Percentiles rank a stretch among this genome's conserved stretches.
Conservation (phyloP, 192 early-diverging fungal species). For the Hyaloraphidium curvatum region DNA sequence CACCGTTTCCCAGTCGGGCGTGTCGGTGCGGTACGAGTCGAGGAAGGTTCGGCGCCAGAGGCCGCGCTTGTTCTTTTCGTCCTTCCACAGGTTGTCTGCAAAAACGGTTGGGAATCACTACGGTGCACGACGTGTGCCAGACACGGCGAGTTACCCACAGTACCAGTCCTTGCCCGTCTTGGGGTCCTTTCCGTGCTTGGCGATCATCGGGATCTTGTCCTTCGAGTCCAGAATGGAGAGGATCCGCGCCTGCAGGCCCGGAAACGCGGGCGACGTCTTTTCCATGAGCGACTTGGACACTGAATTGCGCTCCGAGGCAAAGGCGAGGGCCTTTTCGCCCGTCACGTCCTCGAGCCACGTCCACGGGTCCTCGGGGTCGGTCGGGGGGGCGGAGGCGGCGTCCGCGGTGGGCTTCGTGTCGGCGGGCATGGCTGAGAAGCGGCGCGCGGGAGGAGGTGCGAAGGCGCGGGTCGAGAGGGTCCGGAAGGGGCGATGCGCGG, state of each 20-base stretch:
- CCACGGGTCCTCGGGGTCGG: background rate
- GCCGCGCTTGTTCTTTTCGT: background rate
- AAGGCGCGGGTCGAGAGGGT: too few relatives aligned
- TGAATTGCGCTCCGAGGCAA: background rate
- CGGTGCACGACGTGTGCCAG: too few relatives aligned
- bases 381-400: background rate
- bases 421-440: too few relatives aligned
- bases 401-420: too few relatives aligned
- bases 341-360: background rate
- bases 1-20: background rate
- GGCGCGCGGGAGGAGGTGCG: too few relatives aligned
- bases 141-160: too few relatives aligned
- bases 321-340: background rate
- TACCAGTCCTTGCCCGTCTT: background rate
- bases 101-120: too few relatives aligned
- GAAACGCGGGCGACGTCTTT: background rate
- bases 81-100: constrained; percentile 4
- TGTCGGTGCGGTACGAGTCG: background rate
- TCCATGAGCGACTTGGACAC: background rate
- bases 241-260: background rate
- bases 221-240: background rate
- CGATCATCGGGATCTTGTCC: background rate
- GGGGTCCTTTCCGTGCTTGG: constrained; percentile 2
- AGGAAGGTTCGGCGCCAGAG: background rate
- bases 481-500: too few relatives aligned